Evolutionary conservation across 2,329 filamentous ascomycete genomes (phyloP), one percentile per base, ranked within the genome.

Genomic region (Cadophora gregata): DNA sequence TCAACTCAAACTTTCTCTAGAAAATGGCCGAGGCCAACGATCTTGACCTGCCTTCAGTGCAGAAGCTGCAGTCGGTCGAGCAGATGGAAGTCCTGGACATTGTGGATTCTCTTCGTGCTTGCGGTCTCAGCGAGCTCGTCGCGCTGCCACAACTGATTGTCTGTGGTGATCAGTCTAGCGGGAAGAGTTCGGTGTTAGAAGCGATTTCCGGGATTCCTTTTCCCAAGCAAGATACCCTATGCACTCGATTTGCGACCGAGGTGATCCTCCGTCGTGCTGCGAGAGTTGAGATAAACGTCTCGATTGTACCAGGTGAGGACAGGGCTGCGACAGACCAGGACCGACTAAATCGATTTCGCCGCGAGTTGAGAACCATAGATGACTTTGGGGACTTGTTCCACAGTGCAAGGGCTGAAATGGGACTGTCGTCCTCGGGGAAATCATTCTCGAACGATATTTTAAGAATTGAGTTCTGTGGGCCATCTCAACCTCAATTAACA

Each of bases 401-500:
- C 10, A 42, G 38, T 29, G 73, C 73, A 2, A 66, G 59, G 10
- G 66, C 64, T 50, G 66, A 51, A 3, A 71, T 72, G 67, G 67
- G 69, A 7, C 53, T 71, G 4, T 50, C 65, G 12, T n/a, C 45
- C 7, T 36, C 55, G 4, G 69, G 63, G 2, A 81, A 14, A 70
- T 73, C 72, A 25, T 72, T 72, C 45, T 72, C 67, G 5, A 67
- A 63, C 7, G 68, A 72, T 50, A 62, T 70, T 14, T 56, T 73
- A 31, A 58, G 72, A 12, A 63, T 73, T 24, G 70, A 71, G 59
- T 59, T 72, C 31, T 67, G 53, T 36, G 71, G 71, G 0, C 70
- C 70, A 47, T 73, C 79, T 3, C 79, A 79, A 25, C 82, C 81
- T 2, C 82, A 86, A 21, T 78, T 89, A 24, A 88, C 86, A 0